These are phyloP conservation scores for Tolypocladium nubicola DNA, from an alignment of 2,329 filamentous ascomycete genomes.

Conservation along the genomic window DNA sequence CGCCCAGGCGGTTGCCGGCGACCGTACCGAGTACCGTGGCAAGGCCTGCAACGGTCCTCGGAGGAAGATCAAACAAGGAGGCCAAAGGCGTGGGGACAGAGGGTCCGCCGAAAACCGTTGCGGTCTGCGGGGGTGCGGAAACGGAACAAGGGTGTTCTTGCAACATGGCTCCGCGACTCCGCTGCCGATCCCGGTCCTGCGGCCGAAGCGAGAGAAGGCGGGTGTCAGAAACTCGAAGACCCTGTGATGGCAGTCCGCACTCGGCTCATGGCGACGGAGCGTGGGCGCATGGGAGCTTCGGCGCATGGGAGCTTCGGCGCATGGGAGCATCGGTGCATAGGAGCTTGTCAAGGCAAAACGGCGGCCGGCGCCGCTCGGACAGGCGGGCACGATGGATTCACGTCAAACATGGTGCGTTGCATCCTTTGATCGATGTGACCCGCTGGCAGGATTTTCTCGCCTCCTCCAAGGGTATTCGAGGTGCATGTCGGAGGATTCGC, in stretches of 20 bases:
- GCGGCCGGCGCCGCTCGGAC: neutral
- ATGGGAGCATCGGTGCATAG: neutral
- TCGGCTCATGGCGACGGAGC: neutral
- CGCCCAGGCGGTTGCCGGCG: neutral
- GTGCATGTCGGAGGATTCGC: neutral
- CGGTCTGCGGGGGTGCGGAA: neutral
- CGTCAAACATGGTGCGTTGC: neutral
- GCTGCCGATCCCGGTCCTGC: neutral
- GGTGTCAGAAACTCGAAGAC: neutral
- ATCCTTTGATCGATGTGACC: neutral
- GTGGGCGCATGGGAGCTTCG: too few species aligned
- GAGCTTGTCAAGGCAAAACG: neutral
- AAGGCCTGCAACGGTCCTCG: neutral
- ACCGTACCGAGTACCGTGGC: neutral
- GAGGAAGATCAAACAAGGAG: neutral
- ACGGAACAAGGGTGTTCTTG: neutral
- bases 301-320: too few species aligned
- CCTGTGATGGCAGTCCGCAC: neutral
- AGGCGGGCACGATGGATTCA: neutral
- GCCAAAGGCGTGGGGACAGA: neutral
- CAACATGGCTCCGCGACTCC: neutral
- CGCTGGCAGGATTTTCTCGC: neutral
- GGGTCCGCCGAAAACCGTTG: neutral
- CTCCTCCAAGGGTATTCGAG: neutral
- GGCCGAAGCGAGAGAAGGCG: neutral